Base-by-base conservation (phyloP, 2,329 filamentous ascomycete genomes). In the Trichocomaceae sp. region DNA sequence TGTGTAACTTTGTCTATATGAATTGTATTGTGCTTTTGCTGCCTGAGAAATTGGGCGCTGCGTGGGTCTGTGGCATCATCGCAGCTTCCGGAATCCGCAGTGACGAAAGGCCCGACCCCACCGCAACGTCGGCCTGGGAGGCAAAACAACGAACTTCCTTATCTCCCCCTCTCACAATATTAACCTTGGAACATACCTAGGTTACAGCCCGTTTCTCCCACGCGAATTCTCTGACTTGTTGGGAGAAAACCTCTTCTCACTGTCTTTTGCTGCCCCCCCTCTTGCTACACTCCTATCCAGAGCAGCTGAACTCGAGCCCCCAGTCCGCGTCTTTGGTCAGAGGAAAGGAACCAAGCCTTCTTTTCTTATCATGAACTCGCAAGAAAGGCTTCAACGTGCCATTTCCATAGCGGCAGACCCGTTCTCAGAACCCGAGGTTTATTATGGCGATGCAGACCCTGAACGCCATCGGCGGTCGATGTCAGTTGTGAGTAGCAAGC, bases 341-440 rank as follows among this genome's bases (percentile, higher is more conserved):
- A 29, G 26, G n/a, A n/a, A n/a, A n/a, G n/a, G n/a, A 29, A 5
- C 26, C 26, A 29, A 39, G 35, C 17, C 37, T 29, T 50, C 41
- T 35, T n/a, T n/a, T 47, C 35, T 41, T 57, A 68, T 56, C 56
- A 75, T 75, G 73, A 73, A 64, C 66, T 71, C 70, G 65, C 61
- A 68, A 67, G 60, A 71, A 60, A 66, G 69, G 15, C 44, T 53
- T 15, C 20, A 48, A 48, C 56, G 45, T 13, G 42, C 56, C 47
- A 50, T 54, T 56, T 76, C 76, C 58, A 71, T 71, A 55, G 64
- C 76, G 35, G 19, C 45, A 60, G 82, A 84, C 66, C 82, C 82
- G 5, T 79, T 78, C 63, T 80, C 81, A 37, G 73, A 80, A 39
- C 76, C 82, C 8, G 76, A 80, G 58, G 69, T 83, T 59, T 84